Base-by-base conservation (phyloP, 208 protist genomes). In the Trypanosoma cruzi region DNA sequence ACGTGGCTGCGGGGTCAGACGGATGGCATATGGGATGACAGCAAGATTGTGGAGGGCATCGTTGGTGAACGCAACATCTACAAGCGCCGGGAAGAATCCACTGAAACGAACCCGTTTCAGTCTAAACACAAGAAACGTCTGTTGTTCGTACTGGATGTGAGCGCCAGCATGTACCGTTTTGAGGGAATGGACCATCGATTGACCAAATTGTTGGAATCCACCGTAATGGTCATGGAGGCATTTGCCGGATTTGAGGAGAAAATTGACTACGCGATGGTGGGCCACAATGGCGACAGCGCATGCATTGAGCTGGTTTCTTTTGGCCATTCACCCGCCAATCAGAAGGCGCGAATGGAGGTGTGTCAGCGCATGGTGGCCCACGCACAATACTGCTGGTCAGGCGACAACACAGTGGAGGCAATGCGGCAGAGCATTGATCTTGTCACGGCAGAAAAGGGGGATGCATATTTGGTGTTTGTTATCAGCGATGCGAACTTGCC, bases 101-200 rank as follows among this genome's bases (percentile, higher is more conserved):
- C 75, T 65, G 86, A 98, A 26, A 82, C 69, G 16, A 86, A 82
- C 40, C 83, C 85, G 13, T 93, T 88, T n/a, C 59, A 75, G 49
- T 69, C 71, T 31, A 81, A 70, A 49, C 75, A 85, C 68, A 96
- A 86, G 77, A 98, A 97, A 70, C 83, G 87, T 34, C 71, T 97
- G 7, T 69, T 93, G 24, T 96, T 98, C 85, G 90, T 97, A 32
- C 76, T 97, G 55, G 96, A 98, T 72, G 85, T 96, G 42, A 93
- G 84, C 52, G 94, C 90, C 13, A 93, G 82, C 72, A 98, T 98
- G 94, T 98, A 97, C 78, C 85, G 94, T 52, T 98, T 98, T 86
- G 96, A 98, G 50, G 66, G 89, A 29, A 84, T 88, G 72, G 96
- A 98, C 66, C 80, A 84, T 32, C 82, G 96, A 11, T 79, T 98